Conservation (phyloP, 371 early-diverging fungal genomes). For the Entomophthora muscae region DNA sequence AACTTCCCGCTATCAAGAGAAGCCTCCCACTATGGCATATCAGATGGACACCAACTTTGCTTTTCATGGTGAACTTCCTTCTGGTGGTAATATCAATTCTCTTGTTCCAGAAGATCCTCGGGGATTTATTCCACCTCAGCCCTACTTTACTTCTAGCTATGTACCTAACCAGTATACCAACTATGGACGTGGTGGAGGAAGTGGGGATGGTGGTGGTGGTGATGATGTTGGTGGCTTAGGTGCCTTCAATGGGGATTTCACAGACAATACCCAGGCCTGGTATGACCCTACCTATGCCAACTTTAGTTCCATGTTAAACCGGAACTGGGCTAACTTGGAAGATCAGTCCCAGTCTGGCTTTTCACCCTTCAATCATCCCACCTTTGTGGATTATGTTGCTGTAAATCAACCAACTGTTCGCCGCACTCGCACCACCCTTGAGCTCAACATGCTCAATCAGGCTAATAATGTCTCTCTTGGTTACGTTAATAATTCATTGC, state of each 20-base stretch:
- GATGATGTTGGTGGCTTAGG: slow-evolving; percentile 8
- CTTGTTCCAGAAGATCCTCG: not conserved
- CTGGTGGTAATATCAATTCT: not conserved
- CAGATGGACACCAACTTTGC: not conserved
- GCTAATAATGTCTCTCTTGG: not conserved
- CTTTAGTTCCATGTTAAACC: slow-evolving; percentile 4
- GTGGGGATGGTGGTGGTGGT: slow-evolving; percentile 10
- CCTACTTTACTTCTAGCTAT: not conserved
- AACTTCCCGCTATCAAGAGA: too few species aligned
- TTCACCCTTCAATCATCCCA: not conserved
- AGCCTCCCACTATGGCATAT: not conserved
- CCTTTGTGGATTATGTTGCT: not conserved
- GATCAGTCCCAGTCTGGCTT: not conserved
- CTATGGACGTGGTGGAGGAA: slow-evolving; percentile 6
- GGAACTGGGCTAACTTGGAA: not conserved
- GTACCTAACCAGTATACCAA: not conserved
- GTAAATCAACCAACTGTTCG: not conserved
- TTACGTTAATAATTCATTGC: not conserved
- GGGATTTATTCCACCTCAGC: not conserved
- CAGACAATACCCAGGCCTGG: not conserved
- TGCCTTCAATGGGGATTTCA: not conserved
- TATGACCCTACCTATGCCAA: slow-evolving; percentile 6
- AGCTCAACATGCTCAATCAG: not conserved
- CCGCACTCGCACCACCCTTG: not conserved
- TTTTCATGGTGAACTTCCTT: too few species aligned